These are phyloP conservation scores for Zygosaccharomyces kombuchaensis DNA, from an alignment of 805 yeast species.

Conservation along the genomic window DNA sequence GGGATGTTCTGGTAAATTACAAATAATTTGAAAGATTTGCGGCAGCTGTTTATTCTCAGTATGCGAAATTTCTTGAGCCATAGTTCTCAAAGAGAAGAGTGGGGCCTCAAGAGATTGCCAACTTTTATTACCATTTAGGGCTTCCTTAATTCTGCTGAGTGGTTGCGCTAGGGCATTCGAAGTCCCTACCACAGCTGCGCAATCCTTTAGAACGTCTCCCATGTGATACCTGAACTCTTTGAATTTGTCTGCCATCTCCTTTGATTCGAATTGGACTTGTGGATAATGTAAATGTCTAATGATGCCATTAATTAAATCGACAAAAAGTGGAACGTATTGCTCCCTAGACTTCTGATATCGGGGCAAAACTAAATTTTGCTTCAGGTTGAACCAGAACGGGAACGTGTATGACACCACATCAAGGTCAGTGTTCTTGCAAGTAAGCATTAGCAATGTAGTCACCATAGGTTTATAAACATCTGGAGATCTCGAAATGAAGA, in stretches of 20 bases:
- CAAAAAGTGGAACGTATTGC: slow-evolving; percentile 23
- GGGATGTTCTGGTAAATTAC: slow-evolving; percentile 77
- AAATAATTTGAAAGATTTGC: slow-evolving; percentile 46
- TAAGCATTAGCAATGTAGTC: slow-evolving; percentile 62
- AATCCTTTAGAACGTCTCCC: slow-evolving; percentile 96
- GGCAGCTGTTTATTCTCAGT: slow-evolving; percentile 68
- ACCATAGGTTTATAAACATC: slow-evolving; percentile 67
- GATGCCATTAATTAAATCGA: slow-evolving; percentile 32
- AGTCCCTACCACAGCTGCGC: slow-evolving; percentile 87
- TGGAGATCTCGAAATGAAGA: slow-evolving; percentile 71
- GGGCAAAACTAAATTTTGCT: slow-evolving; percentile 48
- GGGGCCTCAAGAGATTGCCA: slow-evolving; percentile 94
- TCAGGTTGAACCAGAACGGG: slow-evolving; percentile 83
- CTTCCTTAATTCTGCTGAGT: slow-evolving; percentile 49
- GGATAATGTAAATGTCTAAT: slow-evolving; percentile 78
- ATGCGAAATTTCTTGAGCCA: slow-evolving; percentile 84
- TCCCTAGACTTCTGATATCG: slow-evolving; percentile 29
- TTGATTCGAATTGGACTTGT: slow-evolving; percentile 51
- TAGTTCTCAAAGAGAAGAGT: slow-evolving; percentile 80
- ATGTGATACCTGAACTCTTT: slow-evolving; percentile 91
- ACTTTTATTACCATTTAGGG: slow-evolving; percentile 30
- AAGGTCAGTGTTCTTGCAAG: slow-evolving; percentile 73
- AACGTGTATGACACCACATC: slow-evolving; percentile 89
- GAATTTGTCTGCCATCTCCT: slow-evolving; percentile 88
- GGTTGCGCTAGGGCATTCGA: slow-evolving; percentile 66